phyloP scores from a whole-genome alignment of 768 basidiomycete genomes.

The Cantharellus anzutake region DNA sequence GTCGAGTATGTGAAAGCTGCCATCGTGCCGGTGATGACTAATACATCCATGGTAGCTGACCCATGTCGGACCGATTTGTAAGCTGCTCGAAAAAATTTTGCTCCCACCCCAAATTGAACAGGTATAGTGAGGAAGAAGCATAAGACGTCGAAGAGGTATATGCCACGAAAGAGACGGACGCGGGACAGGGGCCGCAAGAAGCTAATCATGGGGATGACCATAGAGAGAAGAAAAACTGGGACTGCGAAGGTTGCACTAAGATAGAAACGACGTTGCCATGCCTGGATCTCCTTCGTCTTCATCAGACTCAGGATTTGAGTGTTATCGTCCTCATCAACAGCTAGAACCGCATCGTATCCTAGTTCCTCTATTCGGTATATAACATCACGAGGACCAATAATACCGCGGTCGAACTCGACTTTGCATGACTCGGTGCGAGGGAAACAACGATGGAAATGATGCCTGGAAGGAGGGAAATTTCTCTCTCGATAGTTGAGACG shows the following conservation, averaged over 20 bases:
- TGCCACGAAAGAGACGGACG: conserved; percentile 35
- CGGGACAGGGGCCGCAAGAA: conserved; percentile 35
- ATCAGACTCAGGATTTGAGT: conserved; percentile 76
- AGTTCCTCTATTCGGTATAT: conserved; percentile 74
- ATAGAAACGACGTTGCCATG: conserved; percentile 68
- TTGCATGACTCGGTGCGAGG: conserved; percentile 54
- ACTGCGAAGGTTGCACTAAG: conserved; percentile 62
- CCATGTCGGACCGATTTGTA: conserved; percentile 82
- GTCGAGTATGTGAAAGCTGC: conserved; percentile 88
- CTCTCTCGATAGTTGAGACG: conserved; percentile 52
- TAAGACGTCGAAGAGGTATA: conserved; percentile 71
- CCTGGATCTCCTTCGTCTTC: conserved; percentile 75
- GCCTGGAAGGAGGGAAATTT: conserved; percentile 51
- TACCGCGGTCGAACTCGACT: conserved; percentile 50
- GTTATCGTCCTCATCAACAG: conserved; percentile 48
- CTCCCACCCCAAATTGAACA: conserved; percentile 82
- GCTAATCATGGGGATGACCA: conserved; percentile 57
- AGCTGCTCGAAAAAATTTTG: conserved; percentile 72
- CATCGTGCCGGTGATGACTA: conserved; percentile 87
- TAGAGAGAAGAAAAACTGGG: conserved; percentile 85
- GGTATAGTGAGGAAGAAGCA: conserved; percentile 66
- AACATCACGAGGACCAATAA: conserved; percentile 70
- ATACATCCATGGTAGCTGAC: conserved; percentile 93
- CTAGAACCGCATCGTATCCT: conserved; percentile 79
- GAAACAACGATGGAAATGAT: conserved; percentile 54